phyloP scores from a whole-genome alignment of 306 rosid genomes.

The Cicer bijugum region DNA sequence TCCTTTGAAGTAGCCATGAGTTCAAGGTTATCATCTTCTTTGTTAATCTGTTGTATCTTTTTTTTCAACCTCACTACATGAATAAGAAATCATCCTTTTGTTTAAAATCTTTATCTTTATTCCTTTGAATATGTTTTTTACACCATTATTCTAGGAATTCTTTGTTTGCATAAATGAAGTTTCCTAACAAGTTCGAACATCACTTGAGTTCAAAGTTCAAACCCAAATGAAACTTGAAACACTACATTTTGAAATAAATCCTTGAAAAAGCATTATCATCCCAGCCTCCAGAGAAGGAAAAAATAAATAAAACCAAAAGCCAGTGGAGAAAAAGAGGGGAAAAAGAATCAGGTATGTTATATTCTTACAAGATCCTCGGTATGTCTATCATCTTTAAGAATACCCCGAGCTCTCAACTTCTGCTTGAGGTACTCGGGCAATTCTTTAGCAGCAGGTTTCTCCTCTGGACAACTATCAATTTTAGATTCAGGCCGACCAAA shows the following conservation, averaged over 20 bases:
- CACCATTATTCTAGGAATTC: too few relatives aligned
- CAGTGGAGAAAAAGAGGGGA: slow-evolving; percentile 4
- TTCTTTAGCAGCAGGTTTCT: slow-evolving; percentile 61
- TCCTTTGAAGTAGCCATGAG: too few relatives aligned
- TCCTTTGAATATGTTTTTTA: too few relatives aligned
- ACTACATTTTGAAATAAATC: neutral
- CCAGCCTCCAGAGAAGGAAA: neutral
- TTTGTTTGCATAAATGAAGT: too few relatives aligned
- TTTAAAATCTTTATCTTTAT: too few relatives aligned
- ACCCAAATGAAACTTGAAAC: slow-evolving; percentile 32
- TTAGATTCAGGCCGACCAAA: slow-evolving; percentile 45
- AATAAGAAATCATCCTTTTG: too few relatives aligned
- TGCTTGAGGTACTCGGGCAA: slow-evolving; percentile 88
- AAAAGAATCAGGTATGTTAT: slow-evolving; percentile 28
- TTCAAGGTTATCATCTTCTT: too few relatives aligned
- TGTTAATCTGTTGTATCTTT: too few relatives aligned
- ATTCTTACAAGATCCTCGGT: slow-evolving; percentile 56
- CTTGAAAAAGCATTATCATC: neutral
- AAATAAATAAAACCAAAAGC: slow-evolving; percentile 17
- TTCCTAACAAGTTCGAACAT: neutral
- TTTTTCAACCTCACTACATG: too few relatives aligned
- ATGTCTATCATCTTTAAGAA: slow-evolving; percentile 64
- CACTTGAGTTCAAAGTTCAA: slow-evolving; percentile 14
- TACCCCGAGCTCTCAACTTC: slow-evolving; percentile 89
- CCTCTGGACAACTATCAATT: slow-evolving; percentile 50